Conservation (phyloP, 345 rosid species). For the Salix caprea region DNA sequence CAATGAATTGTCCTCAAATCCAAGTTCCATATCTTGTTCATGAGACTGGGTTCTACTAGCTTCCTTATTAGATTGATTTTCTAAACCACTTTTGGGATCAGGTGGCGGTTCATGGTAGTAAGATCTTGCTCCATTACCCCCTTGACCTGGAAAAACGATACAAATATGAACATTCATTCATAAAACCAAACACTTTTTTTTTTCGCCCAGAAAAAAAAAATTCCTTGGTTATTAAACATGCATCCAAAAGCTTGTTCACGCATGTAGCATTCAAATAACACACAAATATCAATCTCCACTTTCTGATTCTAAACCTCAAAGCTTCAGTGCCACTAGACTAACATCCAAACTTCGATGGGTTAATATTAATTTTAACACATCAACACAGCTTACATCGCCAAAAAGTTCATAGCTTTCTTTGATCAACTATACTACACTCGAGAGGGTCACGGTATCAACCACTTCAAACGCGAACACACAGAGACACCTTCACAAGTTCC, state of each 20-base stretch:
- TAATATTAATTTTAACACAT: neutral
- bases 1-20: slow-evolving; percentile 10
- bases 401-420: neutral
- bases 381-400: neutral
- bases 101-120: slow-evolving; percentile 9
- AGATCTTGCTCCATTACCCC: slow-evolving; percentile 7
- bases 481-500: neutral
- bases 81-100: slow-evolving; percentile 6
- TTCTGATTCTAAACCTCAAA: neutral
- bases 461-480: neutral
- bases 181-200: neutral
- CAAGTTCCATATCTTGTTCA: slow-evolving; percentile 25
- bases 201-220: neutral
- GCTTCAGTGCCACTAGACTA: neutral
- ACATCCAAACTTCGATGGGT: neutral
- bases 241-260: neutral
- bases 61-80: slow-evolving; percentile 3
- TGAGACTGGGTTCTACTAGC: slow-evolving; percentile 5
- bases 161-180: neutral
- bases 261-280: neutral
- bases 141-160: neutral
- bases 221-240: neutral
- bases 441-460: neutral
- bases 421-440: neutral
- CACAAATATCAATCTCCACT: neutral